Evolutionary conservation across 768 basidiomycete species (phyloP).

Genomic region (Albatrellus ellisii): DNA sequence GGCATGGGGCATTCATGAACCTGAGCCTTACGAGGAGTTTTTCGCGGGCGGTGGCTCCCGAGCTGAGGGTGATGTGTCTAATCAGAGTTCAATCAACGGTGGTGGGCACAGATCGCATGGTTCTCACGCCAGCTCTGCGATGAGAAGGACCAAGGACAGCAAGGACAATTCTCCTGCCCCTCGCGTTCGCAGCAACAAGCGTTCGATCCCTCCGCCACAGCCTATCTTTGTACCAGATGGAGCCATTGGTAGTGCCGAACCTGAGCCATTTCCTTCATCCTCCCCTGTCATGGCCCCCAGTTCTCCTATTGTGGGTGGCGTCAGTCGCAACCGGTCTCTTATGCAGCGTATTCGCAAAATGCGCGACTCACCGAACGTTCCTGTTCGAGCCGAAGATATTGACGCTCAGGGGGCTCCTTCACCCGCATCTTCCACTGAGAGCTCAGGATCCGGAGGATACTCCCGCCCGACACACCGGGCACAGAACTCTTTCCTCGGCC

Average conservation of each 20-base stretch:
- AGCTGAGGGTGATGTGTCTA: slow-evolving; percentile 43
- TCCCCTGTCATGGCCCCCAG: slow-evolving; percentile 30
- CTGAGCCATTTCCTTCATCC: slow-evolving; percentile 24
- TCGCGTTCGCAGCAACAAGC: slow-evolving; percentile 25
- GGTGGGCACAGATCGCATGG: too few relatives aligned
- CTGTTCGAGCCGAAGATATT: slow-evolving; percentile 34
- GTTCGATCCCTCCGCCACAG: slow-evolving; percentile 64
- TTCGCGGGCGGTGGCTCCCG: slow-evolving; percentile 59
- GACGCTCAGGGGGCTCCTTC: slow-evolving; percentile 28
- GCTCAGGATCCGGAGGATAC: slow-evolving; percentile 10
- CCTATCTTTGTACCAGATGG: slow-evolving; percentile 65
- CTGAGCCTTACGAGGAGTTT: slow-evolving; percentile 85
- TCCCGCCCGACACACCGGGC: slow-evolving; percentile 53
- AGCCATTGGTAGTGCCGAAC: slow-evolving; percentile 10
- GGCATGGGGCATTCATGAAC: slow-evolving; percentile 89
- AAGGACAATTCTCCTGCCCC: slow-evolving; percentile 23
- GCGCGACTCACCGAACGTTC: slow-evolving; percentile 78
- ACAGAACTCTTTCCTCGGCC: slow-evolving; percentile 68
- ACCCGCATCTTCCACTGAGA: slow-evolving; percentile 30
- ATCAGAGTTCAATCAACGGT: slow-evolving; percentile 15
- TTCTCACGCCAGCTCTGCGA: too few relatives aligned
- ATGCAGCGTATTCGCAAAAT: slow-evolving; percentile 85
- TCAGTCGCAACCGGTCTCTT: slow-evolving; percentile 68
- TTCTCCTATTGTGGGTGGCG: slow-evolving; percentile 27
- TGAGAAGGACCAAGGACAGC: slow-evolving; percentile 34